Evolutionary conservation across 805 yeast species (phyloP), one percentile per base, ranked within the genome.

Genomic region (Candida vartiovaarae): DNA sequence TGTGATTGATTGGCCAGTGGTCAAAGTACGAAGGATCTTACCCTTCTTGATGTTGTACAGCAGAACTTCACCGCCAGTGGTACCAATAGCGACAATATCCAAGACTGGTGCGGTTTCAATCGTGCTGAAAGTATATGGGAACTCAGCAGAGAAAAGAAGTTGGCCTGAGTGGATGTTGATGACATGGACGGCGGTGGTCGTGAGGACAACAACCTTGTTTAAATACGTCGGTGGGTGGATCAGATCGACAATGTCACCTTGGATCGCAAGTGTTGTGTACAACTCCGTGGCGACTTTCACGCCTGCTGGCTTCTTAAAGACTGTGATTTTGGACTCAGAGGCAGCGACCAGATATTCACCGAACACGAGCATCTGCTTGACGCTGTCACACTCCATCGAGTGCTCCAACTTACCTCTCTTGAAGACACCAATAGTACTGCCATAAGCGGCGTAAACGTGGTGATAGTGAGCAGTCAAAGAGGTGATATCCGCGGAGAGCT

Each of bases 221-320:
- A 95, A 64, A 60, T 91, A 90, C 0, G 99, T 91, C 29, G 97
- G 90, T 40, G 91, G 82, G 62, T 93, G 99, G 8, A 78, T 56
- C 20, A 84, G 51, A 36, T 80, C 82, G 8, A 83, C 81, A 15
- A 93, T 73, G 6, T 71, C 73, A 24, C 95, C 96, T 51, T 84
- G 81, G 40, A 79, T 59, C 36, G 67, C 64, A 40, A 90, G 63
- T 11, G 80, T 69, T 4, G 95, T 79, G 63, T 89, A 83, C 43
- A 74, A 72, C 52, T 78, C 84, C n/a, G 82, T 73, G 20, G 79
- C 61, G 64, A 64, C 62, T 71, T 77, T 64, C 59, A 48, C 42
- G 4, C 67, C 70, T 32, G 57, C 53, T 5, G 68, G 56, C 57
- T 76, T 76, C 55, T 74, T 76, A 67, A 72, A 86, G 3, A 84